Base-by-base conservation (phyloP, 306 rosid genomes). In the Castanea mollissima region DNA sequence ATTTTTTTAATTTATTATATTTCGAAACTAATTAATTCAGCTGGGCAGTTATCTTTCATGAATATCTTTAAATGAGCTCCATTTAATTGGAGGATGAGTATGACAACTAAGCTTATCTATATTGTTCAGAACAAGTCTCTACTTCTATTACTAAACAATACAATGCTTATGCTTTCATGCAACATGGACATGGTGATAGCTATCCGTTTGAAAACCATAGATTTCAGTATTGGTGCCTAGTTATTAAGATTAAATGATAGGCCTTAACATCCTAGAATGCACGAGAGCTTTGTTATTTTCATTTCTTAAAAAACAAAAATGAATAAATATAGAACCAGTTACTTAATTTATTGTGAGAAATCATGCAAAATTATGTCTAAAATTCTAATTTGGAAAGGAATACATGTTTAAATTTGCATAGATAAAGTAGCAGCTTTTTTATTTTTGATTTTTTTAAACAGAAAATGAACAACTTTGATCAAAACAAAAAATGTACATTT, bases 61-160 rank as follows among this genome's bases (percentile, higher is more conserved):
- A 2, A 12, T 20, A 34, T 38, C 16, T 8, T 38, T 74, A 69
- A 29, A 21, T 44, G 32, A 25, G 20, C 52, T 63, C 14, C 14
- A 57, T 52, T 79, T 19, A 67, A 75, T 70, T 81, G 64, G 73
- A 67, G 73, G 79, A 69, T n/a, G 76, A 76, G 38, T 44, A 84
- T 76, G 87, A 54, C 31, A 67, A 31, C 18, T 44, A 72, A 58
- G 79, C 87, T 83, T 73, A 82, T 89, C 81, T 25, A 79, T 69
- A 74, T 65, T 57, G 69, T 31, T 21, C 74, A 69, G 46, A 56
- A 70, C 18, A 73, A 44, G 74, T 41, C 65, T 62, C 80, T 63
- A 46, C 78, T 31, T 56, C 31, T 19, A 35, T 69, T 62, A 21
- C 79, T 21, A 35, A 27, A 60, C 67, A 71, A 74, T 52, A 54